Base-by-base conservation (phyloP, 768 basidiomycete species). In the Termitomyces eurrhizus region DNA sequence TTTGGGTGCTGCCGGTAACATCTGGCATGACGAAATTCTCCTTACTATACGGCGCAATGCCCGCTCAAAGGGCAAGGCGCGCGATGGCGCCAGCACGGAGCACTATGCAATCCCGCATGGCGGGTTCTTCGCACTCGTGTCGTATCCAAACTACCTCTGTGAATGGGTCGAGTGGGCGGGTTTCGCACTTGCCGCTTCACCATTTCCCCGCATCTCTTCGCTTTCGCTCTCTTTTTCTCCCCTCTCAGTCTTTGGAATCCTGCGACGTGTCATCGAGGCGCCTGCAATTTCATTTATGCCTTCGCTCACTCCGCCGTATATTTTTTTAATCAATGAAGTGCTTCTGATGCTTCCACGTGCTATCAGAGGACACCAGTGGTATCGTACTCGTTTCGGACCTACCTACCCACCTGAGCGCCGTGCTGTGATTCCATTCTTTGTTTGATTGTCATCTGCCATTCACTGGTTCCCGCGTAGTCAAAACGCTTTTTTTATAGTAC, bases 91-190 rank as follows among this genome's bases (percentile, higher is more conserved):
- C 11, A 42, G n/a, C 18, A 35, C 49, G 13, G 64, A 65, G 29
- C 62, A 65, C 44, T 63, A 65, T 50, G 86, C 87, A 4, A 87
- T 95, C 61, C 94, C 96, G 0, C 82, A 88, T 54, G 92, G 90
- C 0, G 81, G 84, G 24, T 75, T 96, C 18, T 97, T 90, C 78
- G 67, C 71, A 46, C 87, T 83, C 68, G 77, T 98, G 66, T 93
- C 93, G 7, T 96, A 88, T 75, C 96, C 96, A 11, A 94, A 97
- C 72, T 98, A 98, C 75, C 75, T 93, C 21, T 93, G 89, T 74
- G 96, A 98, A 70, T 98, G 96, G 96, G 60, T 89, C 58, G 96
- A 98, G 74, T 98, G 95, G 95, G 65, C 85, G 11, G 93, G 91
- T 8, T 98, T 89, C 71, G 89, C 92, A 1, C 70, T 97, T 42